phyloP scores from a whole-genome alignment of 192 early-diverging fungal genomes.

The Entrophospora sp. region DNA sequence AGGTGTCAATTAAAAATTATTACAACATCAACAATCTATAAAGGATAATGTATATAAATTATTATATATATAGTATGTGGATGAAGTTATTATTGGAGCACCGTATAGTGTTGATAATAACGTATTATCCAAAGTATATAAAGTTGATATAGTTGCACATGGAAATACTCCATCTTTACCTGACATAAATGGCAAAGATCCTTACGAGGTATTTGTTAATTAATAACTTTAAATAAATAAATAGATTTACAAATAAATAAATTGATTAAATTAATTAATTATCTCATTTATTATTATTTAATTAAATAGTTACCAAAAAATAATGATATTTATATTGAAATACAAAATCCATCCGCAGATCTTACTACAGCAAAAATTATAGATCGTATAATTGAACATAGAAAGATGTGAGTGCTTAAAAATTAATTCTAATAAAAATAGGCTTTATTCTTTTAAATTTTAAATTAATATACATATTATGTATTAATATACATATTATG shows the following conservation, averaged over 20 bases:
- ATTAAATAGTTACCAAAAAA: constrained; percentile 59
- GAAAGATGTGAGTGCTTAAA: constrained; percentile 54
- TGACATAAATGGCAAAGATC: constrained; percentile 71
- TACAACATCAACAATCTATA: background rate
- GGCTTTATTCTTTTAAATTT: no score
- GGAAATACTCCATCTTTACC: constrained; percentile 55
- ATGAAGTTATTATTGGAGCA: constrained; percentile 90
- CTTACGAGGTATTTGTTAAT: constrained; percentile 50
- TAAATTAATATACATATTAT: no score
- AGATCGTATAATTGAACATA: constrained; percentile 79
- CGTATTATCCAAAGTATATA: constrained; percentile 78
- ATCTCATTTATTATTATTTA: background rate
- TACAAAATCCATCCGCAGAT: constrained; percentile 66
- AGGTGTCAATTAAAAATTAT: constrained; percentile 24
- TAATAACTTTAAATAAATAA: background rate
- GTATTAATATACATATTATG: background rate
- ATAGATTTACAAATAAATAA: background rate
- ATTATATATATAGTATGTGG: constrained; percentile 56
- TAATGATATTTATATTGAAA: constrained; percentile 67
- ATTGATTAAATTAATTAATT: background rate
- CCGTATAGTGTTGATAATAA: constrained; percentile 83
- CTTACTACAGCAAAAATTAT: constrained; percentile 85
- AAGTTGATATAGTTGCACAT: constrained; percentile 73
- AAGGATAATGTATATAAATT: background rate
- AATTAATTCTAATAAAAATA: background rate